Conservation (phyloP, 164 flowering plant species). For the Aristolochia contorta region DNA sequence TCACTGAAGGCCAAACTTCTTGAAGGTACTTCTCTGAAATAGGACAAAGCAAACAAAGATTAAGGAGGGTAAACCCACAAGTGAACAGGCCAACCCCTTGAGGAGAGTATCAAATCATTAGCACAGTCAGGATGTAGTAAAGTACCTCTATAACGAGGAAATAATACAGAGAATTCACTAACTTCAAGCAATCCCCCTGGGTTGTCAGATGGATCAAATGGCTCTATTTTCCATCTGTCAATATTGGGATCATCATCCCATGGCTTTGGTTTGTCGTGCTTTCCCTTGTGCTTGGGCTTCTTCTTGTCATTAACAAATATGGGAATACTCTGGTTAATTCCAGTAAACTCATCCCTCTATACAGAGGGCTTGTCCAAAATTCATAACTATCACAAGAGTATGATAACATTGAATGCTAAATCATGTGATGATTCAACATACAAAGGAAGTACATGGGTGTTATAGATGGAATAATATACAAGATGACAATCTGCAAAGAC, state of each 20-base stretch:
- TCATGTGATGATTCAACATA: too few relatives aligned
- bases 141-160: conserved; percentile 76
- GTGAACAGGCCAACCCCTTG: neutral
- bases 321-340: too few relatives aligned
- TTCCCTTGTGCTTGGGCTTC: conserved; percentile 64
- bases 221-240: conserved; percentile 84
- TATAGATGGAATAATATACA: too few relatives aligned
- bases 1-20: conserved; percentile 65
- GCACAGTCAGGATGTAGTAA: neutral
- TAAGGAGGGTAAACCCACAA: neutral
- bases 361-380: too few relatives aligned
- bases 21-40: conserved; percentile 58
- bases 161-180: conserved; percentile 77
- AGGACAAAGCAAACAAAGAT: neutral
- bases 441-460: too few relatives aligned
- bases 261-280: conserved; percentile 92
- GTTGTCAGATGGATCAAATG: conserved; percentile 87
- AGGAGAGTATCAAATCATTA: neutral
- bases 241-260: conserved; percentile 85
- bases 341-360: too few relatives aligned
- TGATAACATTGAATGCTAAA: too few relatives aligned
- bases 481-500: too few relatives aligned
- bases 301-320: neutral
- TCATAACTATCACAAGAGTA: too few relatives aligned
- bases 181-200: conserved; percentile 73